A percentile compares a stretch with the other conserved stretches of the same genome.
Evolutionary conservation across 768 basidiomycete genomes (phyloP).

Genomic region (Lactifluus subvellereus): DNA sequence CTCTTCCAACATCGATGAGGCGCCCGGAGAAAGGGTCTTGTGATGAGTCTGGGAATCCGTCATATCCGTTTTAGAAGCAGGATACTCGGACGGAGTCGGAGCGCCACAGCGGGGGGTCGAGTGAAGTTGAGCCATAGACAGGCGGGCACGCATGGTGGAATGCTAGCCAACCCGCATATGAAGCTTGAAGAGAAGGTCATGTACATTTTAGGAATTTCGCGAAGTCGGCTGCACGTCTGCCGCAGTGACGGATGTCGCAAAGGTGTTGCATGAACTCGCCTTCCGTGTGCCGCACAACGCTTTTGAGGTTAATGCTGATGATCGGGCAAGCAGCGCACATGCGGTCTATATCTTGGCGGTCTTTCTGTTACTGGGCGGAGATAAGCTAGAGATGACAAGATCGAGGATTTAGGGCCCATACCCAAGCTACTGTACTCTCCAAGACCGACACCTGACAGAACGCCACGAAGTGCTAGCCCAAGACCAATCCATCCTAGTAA

Average conservation of each 20-base stretch:
- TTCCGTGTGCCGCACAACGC: neutral
- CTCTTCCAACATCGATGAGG: neutral
- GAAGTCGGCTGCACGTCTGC: too few species aligned
- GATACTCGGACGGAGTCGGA: too few species aligned
- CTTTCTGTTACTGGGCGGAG: slow-evolving; percentile 3
- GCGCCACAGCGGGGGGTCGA: too few species aligned
- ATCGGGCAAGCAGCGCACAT: neutral
- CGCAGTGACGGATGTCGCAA: neutral
- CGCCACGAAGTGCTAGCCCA: neutral
- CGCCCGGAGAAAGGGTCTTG: neutral
- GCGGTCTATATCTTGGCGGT: neutral
- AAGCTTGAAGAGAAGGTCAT: neutral
- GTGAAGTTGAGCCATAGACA: too few species aligned
- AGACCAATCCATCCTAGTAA: neutral
- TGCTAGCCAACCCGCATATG: neutral
- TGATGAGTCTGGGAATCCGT: neutral
- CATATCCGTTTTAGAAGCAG: too few species aligned
- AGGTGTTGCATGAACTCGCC: neutral
- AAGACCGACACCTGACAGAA: neutral
- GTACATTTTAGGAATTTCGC: neutral
- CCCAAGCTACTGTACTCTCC: too few species aligned
- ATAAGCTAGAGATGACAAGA: slow-evolving; percentile 17
- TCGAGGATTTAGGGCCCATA: neutral
- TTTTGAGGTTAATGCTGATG: neutral
- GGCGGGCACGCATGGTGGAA: too few species aligned